Evolutionary conservation across 2,329 filamentous ascomycete species (phyloP), one percentile per base, ranked within the genome.

Genomic region (Purpureocillium takamizusanense): DNA sequence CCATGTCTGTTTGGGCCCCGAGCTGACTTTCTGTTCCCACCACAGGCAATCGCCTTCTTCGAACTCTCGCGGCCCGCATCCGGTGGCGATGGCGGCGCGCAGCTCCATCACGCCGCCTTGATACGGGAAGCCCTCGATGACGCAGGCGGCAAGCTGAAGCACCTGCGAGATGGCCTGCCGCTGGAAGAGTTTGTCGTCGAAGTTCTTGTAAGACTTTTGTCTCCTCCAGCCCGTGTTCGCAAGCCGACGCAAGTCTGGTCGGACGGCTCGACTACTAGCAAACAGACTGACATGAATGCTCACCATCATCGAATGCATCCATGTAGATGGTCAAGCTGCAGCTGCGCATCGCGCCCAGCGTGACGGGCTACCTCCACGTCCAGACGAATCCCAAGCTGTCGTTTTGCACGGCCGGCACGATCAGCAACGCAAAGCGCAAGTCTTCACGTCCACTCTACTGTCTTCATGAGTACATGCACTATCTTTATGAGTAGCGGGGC

Each of bases 341-440:
- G 17, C 53, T 77, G 2, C 56, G 51, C n/a, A 71, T 78, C 29
- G 58, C 65, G 0, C 62, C 66, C 0, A 55, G 72, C 35, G 54
- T 78, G 34, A 67, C 56, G 2, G 73, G 73, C 4, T 67, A 60
- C 36, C 62, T 76, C 0, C 76, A 78, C 48, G 60, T 80, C n/a
- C 74, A 79, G 51, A 75, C 70, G 4, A 79, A 81, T 40, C 73
- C 77, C 0, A 67, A 69, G 38, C 64, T 70, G 36, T 66, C 72
- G 0, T 76, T 75, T 45, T 67, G 67, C 1, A 64, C 61, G 0
- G 47, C 60, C 2, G 68, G 66, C 36, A 78, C 67, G 0, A 51
- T 76, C 2, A 52, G 56, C 3, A 74, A 76, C 44, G 73, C 69
- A 5, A 52, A 64, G 41, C 62, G 75, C 78, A 58, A 39, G 63